Evolutionary conservation across 192 early-diverging fungal genomes (phyloP), one percentile per base, ranked within the genome.

Genomic region (Entomortierella chlamydospora): DNA sequence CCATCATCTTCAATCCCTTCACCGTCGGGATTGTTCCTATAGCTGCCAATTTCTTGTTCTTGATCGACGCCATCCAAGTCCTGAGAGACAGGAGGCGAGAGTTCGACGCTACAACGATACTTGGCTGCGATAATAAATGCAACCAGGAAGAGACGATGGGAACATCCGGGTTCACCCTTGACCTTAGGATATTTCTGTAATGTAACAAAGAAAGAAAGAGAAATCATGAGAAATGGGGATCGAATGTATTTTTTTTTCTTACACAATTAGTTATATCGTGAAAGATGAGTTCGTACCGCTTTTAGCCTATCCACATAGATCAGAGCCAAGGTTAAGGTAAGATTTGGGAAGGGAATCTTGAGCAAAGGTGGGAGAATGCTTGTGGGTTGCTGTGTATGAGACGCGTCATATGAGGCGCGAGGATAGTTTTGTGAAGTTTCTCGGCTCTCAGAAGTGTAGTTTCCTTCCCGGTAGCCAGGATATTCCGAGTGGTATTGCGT

Each of bases 101-200:
- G 60, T 13, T 70, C 68, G 0, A 79, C 76, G 33, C 76, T 79
- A 49, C 68, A 79, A 7, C 76, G 68, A 17, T 79, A 79, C 33
- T 87, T 87, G 7, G 86, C 79, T 22, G 83, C 84, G 42, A 87
- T 82, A 23, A 84, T 84, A 57, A 82, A 87, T 12, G 86, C 86
- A 1, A 83, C 72, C 37, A 87, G 41, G 28, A 87, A 85, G 20
- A 87, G 62, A 0, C 86, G 78, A 22, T 83, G 83, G 4, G 82
- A 83, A 39, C 83, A 87, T 7, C 86, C 86, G 13, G 73, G 60
- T 41, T 84, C 81, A 10, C 86, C 83, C 54, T 72, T 84, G 11
- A 74, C 73, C 4, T 79, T 74, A 5, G 66, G 59, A 57, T 85
- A 82, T 74, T 82, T 84, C 83, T 84, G 68, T 60, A 23, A 7